A percentile compares a stretch with the other conserved stretches of the same genome.
phyloP scores from a whole-genome alignment of 2,329 filamentous ascomycete species.

The Colletotrichum lini region DNA sequence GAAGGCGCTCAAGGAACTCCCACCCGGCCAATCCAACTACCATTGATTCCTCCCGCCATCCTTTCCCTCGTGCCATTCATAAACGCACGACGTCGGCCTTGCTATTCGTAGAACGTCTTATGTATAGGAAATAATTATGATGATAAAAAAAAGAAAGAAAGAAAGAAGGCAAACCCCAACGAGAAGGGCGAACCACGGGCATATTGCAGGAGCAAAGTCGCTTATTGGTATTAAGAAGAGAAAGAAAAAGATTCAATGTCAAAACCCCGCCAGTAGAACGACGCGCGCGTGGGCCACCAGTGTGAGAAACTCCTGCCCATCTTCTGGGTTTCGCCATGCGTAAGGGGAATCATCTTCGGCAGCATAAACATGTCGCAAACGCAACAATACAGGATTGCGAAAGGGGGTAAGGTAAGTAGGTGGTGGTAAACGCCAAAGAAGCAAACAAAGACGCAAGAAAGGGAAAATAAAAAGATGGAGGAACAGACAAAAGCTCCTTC shows the following conservation, averaged over 20 bases:
- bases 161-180: background rate
- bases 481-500: background rate
- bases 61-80: constrained; percentile 37
- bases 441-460: constrained; percentile 19
- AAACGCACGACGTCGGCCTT: constrained; percentile 31
- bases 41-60: constrained; percentile 7
- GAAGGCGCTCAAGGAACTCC: background rate
- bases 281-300: constrained; percentile 38
- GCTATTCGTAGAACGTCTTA: constrained; percentile 33
- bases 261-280: constrained; percentile 17
- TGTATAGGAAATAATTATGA: constrained; percentile 34
- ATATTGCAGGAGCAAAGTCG: constrained; percentile 27
- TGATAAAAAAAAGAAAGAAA: constrained; percentile 27
- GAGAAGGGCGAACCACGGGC: background rate
- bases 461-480: background rate
- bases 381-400: constrained; percentile 32
- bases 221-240: constrained; percentile 36
- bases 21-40: constrained; percentile 2
- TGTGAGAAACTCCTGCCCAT: constrained; percentile 40
- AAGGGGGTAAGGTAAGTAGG: constrained; percentile 13
- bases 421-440: constrained; percentile 31
- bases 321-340: constrained; percentile 41
- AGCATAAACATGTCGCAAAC: constrained; percentile 40
- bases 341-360: constrained; percentile 42
- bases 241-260: constrained; percentile 1